phyloP scores from a whole-genome alignment of 768 basidiomycete genomes.

The Podaxis sp. region DNA sequence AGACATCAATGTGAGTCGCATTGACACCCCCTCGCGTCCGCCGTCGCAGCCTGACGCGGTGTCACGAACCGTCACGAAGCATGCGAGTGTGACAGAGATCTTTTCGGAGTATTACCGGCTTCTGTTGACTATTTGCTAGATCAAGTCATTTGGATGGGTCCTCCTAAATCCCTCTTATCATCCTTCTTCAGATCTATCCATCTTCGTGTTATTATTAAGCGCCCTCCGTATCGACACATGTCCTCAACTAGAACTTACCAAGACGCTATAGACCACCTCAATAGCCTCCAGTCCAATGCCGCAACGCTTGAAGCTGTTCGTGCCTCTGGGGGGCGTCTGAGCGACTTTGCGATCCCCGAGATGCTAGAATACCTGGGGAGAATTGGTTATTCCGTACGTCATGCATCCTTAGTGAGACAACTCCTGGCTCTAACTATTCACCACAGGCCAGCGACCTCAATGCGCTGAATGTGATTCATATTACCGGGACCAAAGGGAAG shows the following conservation, averaged over 20 bases:
- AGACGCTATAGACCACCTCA: slow-evolving; percentile 72
- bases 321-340: slow-evolving; percentile 62
- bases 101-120: not conserved
- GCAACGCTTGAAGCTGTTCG: slow-evolving; percentile 85
- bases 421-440: slow-evolving; percentile 17
- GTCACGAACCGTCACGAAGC: not conserved
- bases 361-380: slow-evolving; percentile 87
- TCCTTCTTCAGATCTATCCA: slow-evolving; percentile 23
- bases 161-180: slow-evolving; percentile 23
- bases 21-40: too few species aligned
- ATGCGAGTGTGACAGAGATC: slow-evolving; percentile 6
- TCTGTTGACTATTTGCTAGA: slow-evolving; percentile 5
- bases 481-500: slow-evolving; percentile 98
- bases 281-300: slow-evolving; percentile 89
- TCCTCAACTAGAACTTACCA: slow-evolving; percentile 58
- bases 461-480: slow-evolving; percentile 87
- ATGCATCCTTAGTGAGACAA: not conserved
- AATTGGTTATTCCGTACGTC: slow-evolving; percentile 80
- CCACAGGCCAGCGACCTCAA: slow-evolving; percentile 80
- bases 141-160: slow-evolving; percentile 15
- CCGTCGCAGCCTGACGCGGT: not conserved
- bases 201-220: slow-evolving; percentile 6
- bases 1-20: too few species aligned
- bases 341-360: slow-evolving; percentile 73
- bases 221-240: slow-evolving; percentile 39